A percentile compares a stretch with the other conserved stretches of the same genome.
phyloP scores from a whole-genome alignment of 768 basidiomycete species.

The Kwoniella botswanensis region DNA sequence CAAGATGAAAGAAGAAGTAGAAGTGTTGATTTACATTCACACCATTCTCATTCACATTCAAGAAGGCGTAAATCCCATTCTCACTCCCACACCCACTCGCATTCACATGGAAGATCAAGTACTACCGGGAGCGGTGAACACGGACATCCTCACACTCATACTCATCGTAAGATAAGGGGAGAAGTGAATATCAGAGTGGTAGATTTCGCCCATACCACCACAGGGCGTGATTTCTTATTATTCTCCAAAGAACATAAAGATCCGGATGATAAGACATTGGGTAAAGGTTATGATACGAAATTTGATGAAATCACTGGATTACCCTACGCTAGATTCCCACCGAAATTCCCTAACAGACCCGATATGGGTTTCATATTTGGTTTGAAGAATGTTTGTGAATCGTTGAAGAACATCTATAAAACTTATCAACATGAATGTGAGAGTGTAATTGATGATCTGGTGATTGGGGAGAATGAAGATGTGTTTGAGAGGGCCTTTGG shows the following conservation, averaged over 20 bases:
- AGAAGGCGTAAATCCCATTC: conserved; percentile 11
- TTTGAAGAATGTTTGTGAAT: conserved; percentile 75
- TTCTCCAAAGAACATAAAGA: conserved; percentile 62
- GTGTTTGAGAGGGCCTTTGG: conserved; percentile 41
- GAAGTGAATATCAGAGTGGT: conserved; percentile 95
- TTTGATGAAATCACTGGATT: conserved; percentile 81
- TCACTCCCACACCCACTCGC: background rate
- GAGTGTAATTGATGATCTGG: conserved; percentile 12
- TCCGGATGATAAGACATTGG: conserved; percentile 52
- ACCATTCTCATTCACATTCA: conserved; percentile 4
- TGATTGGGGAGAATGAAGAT: conserved; percentile 36
- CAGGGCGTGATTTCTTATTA: conserved; percentile 85
- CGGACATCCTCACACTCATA: conserved; percentile 14
- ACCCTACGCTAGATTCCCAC: conserved; percentile 90
- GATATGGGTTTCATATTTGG: conserved; percentile 95
- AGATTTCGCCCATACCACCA: conserved; percentile 98
- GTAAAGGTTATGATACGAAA: conserved; percentile 79
- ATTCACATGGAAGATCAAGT: conserved; percentile 4
- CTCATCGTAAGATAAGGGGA: conserved; percentile 68
- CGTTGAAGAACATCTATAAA: conserved; percentile 84
- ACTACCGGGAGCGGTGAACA: background rate
- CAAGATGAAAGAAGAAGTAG: conserved; percentile 29
- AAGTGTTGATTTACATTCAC: conserved; percentile 39
- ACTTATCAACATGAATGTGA: conserved; percentile 75
- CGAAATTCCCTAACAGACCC: conserved; percentile 83